Evolutionary conservation across 2,329 filamentous ascomycete species (phyloP), one percentile per base, ranked within the genome.

Genomic region (Penicillium sp.): DNA sequence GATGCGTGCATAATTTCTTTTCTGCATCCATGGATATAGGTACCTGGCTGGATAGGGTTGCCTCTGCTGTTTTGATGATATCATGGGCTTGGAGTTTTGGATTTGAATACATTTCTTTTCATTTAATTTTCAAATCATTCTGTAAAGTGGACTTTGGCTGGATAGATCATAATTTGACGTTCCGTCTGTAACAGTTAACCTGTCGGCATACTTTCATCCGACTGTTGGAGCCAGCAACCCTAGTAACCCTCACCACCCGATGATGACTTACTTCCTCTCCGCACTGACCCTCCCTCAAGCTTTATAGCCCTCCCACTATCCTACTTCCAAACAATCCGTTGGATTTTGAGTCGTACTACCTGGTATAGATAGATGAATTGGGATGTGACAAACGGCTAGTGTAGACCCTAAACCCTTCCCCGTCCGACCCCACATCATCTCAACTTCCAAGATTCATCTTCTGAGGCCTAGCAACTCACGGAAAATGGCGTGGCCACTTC

Each of bases 81-180:
- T 65, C 63, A 65, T 61, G 60, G 61, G 60, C 37, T 29, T 18
- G 63, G 61, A 57, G 61, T 63, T 52, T 14, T 55, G 58, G 52
- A 58, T 59, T 61, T 59, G 39, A 52, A 61, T 55, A 21, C 44
- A 60, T 52, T 47, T 36, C 26, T 54, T 54, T 23, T 44, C 52
- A 14, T 50, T 16, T 11, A 19, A 6, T 37, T 37, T 37, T 7
- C n/a, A 18, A 37, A 21, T 37, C 8, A 18, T 16, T 11, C 16
- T 21, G 34, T 37, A 37, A 37, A 37, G 31, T 48, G 26, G 36
- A 37, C 43, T 24, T 24, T 14, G 8, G 18, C n/a, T 39, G 34
- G 7, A 33, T 14, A 13, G 3, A 11, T 33, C 31, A 6, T 33
- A 33, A 28, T 28, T 28, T 10, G 24, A 28, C 5, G 24, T 28